A percentile compares a stretch with the other conserved stretches of the same genome.
phyloP scores from a whole-genome alignment of 768 basidiomycete species.

The Boletus bicolor region DNA sequence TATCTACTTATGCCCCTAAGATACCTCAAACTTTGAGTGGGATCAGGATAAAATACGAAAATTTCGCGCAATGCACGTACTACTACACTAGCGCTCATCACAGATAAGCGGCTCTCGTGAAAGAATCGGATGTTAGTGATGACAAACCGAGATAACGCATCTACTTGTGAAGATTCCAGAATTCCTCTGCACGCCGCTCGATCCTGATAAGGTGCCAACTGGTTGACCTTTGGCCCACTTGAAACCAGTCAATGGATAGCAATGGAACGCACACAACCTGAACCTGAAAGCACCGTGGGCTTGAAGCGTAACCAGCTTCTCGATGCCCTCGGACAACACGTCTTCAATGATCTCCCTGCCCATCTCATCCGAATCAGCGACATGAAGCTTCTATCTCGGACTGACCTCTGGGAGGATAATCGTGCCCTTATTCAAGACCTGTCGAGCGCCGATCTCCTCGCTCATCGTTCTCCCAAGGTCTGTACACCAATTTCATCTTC shows the following conservation, averaged over 20 bases:
- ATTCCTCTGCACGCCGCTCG: not conserved
- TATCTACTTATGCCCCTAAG: too few species aligned
- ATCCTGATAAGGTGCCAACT: not conserved
- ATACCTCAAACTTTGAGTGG: too few species aligned
- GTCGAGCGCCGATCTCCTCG: conserved; percentile 1
- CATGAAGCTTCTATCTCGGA: conserved; percentile 11
- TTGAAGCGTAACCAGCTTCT: conserved; percentile 8
- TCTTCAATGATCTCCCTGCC: conserved; percentile 15
- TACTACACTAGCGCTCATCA: not conserved
- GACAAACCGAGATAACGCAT: too few species aligned
- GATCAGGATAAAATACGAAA: too few species aligned
- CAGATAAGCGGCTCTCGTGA: not conserved
- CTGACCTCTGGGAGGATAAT: conserved; percentile 11
- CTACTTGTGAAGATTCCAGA: too few species aligned
- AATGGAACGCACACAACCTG: not conserved
- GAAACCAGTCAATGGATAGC: not conserved
- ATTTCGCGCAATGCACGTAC: too few species aligned
- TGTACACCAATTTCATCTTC: not conserved
- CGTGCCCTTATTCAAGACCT: not conserved
- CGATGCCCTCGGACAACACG: conserved; percentile 6
- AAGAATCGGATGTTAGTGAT: not conserved
- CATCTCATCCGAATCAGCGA: conserved; percentile 12
- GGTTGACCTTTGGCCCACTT: not conserved
- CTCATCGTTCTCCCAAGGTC: conserved; percentile 7
- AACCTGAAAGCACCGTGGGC: not conserved